These are phyloP conservation scores for Chlorella vulgaris DNA, from an alignment of 139 green algal species.

Conservation along the genomic window DNA sequence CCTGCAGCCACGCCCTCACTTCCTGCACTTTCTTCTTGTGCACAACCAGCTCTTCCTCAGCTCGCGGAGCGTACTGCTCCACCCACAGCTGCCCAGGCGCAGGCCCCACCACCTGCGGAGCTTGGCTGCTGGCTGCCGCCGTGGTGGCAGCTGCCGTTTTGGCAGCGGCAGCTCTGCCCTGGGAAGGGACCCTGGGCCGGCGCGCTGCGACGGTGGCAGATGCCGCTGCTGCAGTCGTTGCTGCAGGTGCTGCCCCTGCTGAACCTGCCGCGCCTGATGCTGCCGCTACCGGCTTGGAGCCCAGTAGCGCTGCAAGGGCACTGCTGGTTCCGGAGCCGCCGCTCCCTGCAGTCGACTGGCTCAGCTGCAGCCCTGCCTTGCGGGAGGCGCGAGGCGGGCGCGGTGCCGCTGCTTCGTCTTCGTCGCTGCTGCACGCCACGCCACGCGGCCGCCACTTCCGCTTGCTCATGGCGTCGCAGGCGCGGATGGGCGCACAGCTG, in stretches of 20 bases:
- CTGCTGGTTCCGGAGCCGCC: neutral
- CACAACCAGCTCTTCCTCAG: slow-evolving; percentile 57
- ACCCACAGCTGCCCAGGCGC: slow-evolving; percentile 47
- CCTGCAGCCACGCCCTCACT: slow-evolving; percentile 65
- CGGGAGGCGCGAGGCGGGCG: neutral
- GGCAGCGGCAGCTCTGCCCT: neutral
- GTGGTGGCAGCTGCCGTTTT: neutral
- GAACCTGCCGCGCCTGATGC: neutral
- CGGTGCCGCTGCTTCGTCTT: neutral
- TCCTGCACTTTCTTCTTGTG: slow-evolving; percentile 78
- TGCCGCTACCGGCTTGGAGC: neutral
- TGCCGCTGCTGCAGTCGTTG: neutral
- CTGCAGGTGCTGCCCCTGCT: neutral
- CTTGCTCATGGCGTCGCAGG: neutral
- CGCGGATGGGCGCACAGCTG: neutral
- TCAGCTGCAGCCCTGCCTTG: neutral
- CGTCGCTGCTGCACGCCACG: neutral
- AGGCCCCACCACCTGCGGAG: neutral
- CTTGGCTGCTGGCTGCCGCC: neutral
- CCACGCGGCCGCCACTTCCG: neutral
- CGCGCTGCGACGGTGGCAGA: neutral
- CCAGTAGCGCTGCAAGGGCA: slow-evolving; percentile 8
- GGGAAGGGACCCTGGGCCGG: neutral
- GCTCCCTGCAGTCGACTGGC: neutral
- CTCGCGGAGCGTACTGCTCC: slow-evolving; percentile 56